Base-by-base conservation (phyloP, 345 rosid species). In the Ceriops tagal region DNA sequence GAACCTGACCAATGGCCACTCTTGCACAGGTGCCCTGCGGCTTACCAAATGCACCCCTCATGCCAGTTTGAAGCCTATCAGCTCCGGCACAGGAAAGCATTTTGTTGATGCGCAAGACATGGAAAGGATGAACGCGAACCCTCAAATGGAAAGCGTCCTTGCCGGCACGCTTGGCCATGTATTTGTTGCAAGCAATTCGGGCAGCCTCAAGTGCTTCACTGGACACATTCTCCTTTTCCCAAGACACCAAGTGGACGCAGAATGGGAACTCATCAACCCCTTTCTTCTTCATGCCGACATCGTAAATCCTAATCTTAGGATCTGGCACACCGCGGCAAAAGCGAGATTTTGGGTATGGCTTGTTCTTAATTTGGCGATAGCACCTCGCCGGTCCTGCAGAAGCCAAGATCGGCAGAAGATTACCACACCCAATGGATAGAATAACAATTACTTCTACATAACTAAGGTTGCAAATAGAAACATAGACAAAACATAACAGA, bases 11-110 rank as follows among this genome's bases (percentile, higher is more conserved):
- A 53, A 89, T 89, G 2, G 87, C 88, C 24, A 89, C 95, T 62
- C 92, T 66, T 13, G 92, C 95, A 68, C 95, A 89, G 58, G 83
- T 74, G 5, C 95, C 95, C 72, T 80, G 83, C 8, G 95, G 92
- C 46, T 89, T 89, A 8, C 95, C 95, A 21, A 87, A 89, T 68
- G 95, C 95, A 70, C 95, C 95, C 65, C 90, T 78, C 92, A 87
- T 89, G 35, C 92, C 95, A 28, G 92, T 89, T 75, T 89, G 95
- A 28, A 89, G 92, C 84, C 95, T 87, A 84, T 89, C 90, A 78
- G 95, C 95, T 35, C 95, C 95, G 60, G 95, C 95, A 77, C 95
- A 87, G 0, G 95, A 89, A 77, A 89, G 92, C 95, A 89, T 89
- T 81, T 89, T 87, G 84, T 87, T 89, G 76, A 89, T 89, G 34